Conservation (phyloP, 2,329 filamentous ascomycete genomes). For the Pseudocercospora vitis region DNA sequence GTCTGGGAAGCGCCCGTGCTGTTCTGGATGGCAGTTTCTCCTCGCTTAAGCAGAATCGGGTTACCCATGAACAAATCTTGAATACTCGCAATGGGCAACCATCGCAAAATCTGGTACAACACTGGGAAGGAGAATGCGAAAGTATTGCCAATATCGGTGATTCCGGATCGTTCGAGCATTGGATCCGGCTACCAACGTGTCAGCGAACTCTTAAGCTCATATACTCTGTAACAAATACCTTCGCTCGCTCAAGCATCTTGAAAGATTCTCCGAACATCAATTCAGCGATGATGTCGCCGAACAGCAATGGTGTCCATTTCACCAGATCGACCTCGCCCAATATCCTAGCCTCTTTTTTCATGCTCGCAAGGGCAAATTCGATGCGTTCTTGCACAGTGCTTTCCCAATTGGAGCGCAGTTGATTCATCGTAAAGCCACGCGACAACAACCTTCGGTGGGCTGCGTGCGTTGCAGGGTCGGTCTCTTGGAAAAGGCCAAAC, state of each 20-base stretch:
- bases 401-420: slow-evolving; percentile 40
- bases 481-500: slow-evolving; percentile 40
- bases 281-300: slow-evolving; percentile 41
- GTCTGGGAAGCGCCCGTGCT: slow-evolving; percentile 12
- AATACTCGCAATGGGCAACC: slow-evolving; percentile 11
- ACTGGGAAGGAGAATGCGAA: slow-evolving; percentile 15
- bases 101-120: slow-evolving; percentile 14
- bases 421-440: slow-evolving; percentile 36
- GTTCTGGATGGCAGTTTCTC: slow-evolving; percentile 12
- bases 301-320: slow-evolving; percentile 42
- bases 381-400: slow-evolving; percentile 36
- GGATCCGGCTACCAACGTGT: slow-evolving; percentile 4
- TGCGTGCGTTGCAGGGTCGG: slow-evolving; percentile 38
- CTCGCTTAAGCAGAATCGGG: slow-evolving; percentile 8
- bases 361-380: slow-evolving; percentile 34
- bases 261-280: slow-evolving; percentile 43
- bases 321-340: slow-evolving; percentile 40
- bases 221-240: slow-evolving; percentile 28
- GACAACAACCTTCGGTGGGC: slow-evolving; percentile 39
- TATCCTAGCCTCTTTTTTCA: slow-evolving; percentile 31
- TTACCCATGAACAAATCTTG: slow-evolving; percentile 13
- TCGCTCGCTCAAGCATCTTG: slow-evolving; percentile 39
- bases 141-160: slow-evolving; percentile 6
- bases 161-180: slow-evolving; percentile 2
- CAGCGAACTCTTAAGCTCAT: not conserved